Conservation (phyloP, 179 eudicot species). For the Corrigiola litoralis region DNA sequence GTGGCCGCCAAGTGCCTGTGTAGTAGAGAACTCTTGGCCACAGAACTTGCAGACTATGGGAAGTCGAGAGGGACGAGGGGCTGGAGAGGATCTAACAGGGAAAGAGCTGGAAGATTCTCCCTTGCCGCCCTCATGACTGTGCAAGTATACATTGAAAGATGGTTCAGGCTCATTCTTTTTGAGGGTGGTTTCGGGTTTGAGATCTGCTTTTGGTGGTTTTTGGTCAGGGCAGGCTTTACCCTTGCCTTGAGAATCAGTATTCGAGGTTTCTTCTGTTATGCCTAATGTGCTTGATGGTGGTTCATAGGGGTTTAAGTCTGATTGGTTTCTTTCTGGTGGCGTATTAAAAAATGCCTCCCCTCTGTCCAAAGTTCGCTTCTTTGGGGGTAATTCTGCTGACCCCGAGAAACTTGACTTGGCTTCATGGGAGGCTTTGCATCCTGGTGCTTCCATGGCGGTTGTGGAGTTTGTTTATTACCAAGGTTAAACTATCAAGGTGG, state of each 20-base stretch:
- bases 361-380: slow-evolving; percentile 4
- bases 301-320: not conserved
- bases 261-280: not conserved
- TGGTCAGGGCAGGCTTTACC: not conserved
- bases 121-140: not conserved
- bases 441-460: slow-evolving; percentile 14
- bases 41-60: slow-evolving; percentile 29
- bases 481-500: slow-evolving; percentile 2
- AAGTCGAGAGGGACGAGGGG: not conserved
- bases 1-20: slow-evolving; percentile 41
- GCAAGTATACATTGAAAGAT: not conserved
- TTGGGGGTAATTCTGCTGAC: slow-evolving; percentile 7
- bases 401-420: slow-evolving; percentile 1
- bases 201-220: not conserved
- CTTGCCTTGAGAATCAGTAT: not conserved
- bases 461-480: not conserved
- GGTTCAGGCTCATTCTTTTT: slow-evolving; percentile 2
- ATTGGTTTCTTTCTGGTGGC: not conserved
- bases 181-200: not conserved
- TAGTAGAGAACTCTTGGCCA: slow-evolving; percentile 10
- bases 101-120: slow-evolving; percentile 17
- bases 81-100: not conserved
- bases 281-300: not conserved
- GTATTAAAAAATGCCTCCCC: slow-evolving; percentile 13
- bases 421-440: not conserved